phyloP scores from a whole-genome alignment of 768 basidiomycete genomes.

The Russula compacta region DNA sequence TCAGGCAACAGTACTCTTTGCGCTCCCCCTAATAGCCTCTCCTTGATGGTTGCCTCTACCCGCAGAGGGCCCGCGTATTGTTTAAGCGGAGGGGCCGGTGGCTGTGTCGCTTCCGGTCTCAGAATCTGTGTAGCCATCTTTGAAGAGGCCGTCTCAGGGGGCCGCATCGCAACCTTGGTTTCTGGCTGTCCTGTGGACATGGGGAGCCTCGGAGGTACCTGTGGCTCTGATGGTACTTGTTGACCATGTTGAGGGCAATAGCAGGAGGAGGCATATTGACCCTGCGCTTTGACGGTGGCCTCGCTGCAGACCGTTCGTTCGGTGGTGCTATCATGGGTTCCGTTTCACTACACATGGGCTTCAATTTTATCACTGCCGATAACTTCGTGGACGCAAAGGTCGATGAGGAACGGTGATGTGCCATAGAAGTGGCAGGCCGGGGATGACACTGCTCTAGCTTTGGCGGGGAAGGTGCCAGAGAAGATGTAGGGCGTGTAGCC shows the following conservation, averaged over 20 bases:
- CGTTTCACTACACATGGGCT: constrained; percentile 6
- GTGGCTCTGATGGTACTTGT: background rate
- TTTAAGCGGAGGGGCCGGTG: background rate
- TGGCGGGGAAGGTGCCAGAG: constrained; percentile 5
- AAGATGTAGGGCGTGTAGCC: constrained; percentile 8
- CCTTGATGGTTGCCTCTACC: constrained; percentile 5
- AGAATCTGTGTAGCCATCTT: constrained; percentile 2
- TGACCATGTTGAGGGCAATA: constrained; percentile 6
- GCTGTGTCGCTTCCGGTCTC: constrained; percentile 8
- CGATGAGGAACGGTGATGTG: constrained; percentile 10
- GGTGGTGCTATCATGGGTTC: background rate
- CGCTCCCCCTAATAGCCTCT: constrained; percentile 10
- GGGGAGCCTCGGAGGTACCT: background rate
- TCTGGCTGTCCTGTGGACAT: background rate
- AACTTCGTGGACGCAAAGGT: background rate
- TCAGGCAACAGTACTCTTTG: constrained; percentile 12
- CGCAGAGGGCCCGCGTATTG: constrained; percentile 1
- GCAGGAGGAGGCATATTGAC: constrained; percentile 14
- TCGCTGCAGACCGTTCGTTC: background rate
- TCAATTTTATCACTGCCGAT: background rate
- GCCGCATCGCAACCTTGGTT: background rate
- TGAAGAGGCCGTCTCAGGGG: background rate
- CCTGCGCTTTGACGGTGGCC: background rate
- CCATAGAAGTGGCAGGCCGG: constrained; percentile 16
- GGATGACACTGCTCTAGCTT: constrained; percentile 2